Evolutionary conservation across 441 rosid genomes (phyloP).

Genomic region (Eutrema salsugineum): DNA sequence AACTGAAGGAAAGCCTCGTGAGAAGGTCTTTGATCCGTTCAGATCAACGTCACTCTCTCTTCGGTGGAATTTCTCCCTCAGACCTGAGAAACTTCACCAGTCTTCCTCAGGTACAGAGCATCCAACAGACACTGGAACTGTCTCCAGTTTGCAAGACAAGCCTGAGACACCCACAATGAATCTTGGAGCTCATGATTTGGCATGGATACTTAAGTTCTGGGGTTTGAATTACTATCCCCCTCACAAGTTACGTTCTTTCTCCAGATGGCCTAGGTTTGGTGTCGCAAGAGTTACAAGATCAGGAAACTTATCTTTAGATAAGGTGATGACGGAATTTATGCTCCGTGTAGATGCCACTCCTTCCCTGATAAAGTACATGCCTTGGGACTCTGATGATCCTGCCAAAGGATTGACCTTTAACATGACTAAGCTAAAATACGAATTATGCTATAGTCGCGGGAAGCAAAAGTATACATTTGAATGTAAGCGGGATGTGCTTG

Average conservation of each 20-base stretch:
- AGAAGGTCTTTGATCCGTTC: conserved; percentile 88
- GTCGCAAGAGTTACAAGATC: conserved; percentile 78
- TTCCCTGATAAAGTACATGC: conserved; percentile 64
- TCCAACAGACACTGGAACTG: conserved; percentile 33
- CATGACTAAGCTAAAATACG: conserved; percentile 84
- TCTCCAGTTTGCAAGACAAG: conserved; percentile 38
- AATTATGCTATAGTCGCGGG: conserved; percentile 83
- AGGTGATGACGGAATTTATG: conserved; percentile 97
- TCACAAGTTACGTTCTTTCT: conserved; percentile 87
- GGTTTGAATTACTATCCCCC: conserved; percentile 87
- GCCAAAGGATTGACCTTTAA: conserved; percentile 85
- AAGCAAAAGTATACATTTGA: conserved; percentile 91
- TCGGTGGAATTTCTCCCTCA: conserved; percentile 81
- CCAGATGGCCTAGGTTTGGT: conserved; percentile 97
- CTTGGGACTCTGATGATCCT: conserved; percentile 91
- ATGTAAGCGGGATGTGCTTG: conserved; percentile 86
- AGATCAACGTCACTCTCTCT: conserved; percentile 96
- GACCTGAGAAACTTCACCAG: conserved; percentile 54
- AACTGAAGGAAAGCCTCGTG: conserved; percentile 78
- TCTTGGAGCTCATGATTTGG: conserved; percentile 95
- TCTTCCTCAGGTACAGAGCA: conserved; percentile 41
- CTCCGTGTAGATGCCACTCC: conserved; percentile 89
- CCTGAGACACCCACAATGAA: conserved; percentile 70
- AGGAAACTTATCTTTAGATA: conserved; percentile 88
- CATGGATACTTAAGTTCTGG: conserved; percentile 93